phyloP scores from a whole-genome alignment of 2,329 filamentous ascomycete genomes.

The Fusarium sulawesiense region DNA sequence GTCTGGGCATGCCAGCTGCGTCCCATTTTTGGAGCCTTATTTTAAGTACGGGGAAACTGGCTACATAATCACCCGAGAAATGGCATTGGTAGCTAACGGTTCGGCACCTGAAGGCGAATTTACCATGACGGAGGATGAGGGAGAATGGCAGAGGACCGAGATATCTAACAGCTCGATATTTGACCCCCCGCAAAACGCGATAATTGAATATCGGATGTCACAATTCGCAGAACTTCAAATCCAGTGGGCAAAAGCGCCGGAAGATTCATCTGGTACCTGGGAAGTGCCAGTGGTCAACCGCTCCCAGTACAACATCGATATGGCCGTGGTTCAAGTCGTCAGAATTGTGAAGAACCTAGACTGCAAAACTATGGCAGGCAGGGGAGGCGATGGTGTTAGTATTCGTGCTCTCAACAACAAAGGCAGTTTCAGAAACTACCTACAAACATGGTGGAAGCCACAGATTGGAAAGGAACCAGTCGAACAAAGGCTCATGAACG shows the following conservation, averaged over 20 bases:
- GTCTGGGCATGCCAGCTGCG: neutral
- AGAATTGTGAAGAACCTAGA: neutral
- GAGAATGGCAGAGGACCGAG: slow-evolving; percentile 8
- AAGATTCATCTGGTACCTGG: neutral
- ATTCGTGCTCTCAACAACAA: neutral
- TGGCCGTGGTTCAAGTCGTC: neutral
- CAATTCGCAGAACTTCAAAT: neutral
- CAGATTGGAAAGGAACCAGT: fast-evolving
- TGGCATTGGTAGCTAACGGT: neutral
- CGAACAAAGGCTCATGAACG: neutral
- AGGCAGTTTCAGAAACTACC: neutral
- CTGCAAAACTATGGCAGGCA: neutral
- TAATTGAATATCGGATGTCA: neutral
- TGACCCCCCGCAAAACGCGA: neutral
- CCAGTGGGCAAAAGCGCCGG: slow-evolving; percentile 6
- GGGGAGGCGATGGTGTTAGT: neutral
- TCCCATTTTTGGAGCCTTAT: neutral
- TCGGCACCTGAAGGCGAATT: neutral
- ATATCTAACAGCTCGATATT: neutral
- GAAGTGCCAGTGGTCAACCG: slow-evolving; percentile 4
- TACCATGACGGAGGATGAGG: neutral
- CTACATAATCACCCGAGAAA: neutral
- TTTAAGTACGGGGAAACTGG: neutral
- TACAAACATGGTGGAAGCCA: neutral
- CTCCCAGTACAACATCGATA: neutral